A percentile compares a stretch with the other conserved stretches of the same genome.
Evolutionary conservation across 108 stramenopile species (phyloP).

Genomic region (Asterionellopsis glacialis): DNA sequence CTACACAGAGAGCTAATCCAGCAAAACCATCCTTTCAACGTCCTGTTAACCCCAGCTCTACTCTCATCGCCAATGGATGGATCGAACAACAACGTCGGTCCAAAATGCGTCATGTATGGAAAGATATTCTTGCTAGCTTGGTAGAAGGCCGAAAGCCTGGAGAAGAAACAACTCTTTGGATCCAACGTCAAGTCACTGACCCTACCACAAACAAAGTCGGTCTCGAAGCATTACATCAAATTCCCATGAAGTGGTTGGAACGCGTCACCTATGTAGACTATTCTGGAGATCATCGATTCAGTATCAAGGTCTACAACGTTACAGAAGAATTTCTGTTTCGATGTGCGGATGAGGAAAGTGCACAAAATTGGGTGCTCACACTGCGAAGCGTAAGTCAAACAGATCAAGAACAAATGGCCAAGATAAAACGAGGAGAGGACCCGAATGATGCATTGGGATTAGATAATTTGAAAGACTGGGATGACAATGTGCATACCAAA

Average conservation of each 20-base stretch:
- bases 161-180: conserved; percentile 87
- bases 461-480: not conserved
- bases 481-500: not conserved
- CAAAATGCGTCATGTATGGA: conserved; percentile 82
- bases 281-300: conserved; percentile 73
- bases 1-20: conserved; percentile 1
- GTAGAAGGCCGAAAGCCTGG: conserved; percentile 71
- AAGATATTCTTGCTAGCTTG: conserved; percentile 72
- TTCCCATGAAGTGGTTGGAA: conserved; percentile 77
- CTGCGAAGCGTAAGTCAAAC: conserved; percentile 30
- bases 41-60: conserved; percentile 61
- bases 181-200: conserved; percentile 77
- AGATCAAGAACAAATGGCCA: conserved; percentile 5
- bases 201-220: conserved; percentile 45
- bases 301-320: conserved; percentile 69
- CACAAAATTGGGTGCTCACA: conserved; percentile 74
- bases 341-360: conserved; percentile 47
- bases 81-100: conserved; percentile 82
- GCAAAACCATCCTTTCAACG: conserved; percentile 64
- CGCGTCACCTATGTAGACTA: conserved; percentile 60
- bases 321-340: conserved; percentile 82
- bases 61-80: conserved; percentile 81
- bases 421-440: not conserved
- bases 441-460: not conserved
- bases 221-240: conserved; percentile 81